These are phyloP conservation scores for Daucus carota DNA, from an alignment of 129 eudicot genomes.

Conservation along the genomic window DNA sequence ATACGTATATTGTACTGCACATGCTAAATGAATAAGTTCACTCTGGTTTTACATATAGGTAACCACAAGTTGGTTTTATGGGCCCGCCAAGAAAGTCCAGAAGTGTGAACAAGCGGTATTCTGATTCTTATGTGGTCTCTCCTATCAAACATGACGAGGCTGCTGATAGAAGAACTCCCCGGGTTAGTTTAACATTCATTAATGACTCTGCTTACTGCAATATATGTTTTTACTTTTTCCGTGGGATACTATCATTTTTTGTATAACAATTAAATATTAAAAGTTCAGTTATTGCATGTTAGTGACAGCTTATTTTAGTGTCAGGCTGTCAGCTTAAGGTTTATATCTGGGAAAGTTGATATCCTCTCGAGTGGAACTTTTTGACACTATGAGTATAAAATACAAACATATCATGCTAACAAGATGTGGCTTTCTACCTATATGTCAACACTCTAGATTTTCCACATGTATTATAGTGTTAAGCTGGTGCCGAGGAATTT, in stretches of 20 bases:
- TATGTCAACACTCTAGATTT: background rate
- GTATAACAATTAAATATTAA: background rate
- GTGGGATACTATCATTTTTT: background rate
- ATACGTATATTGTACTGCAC: background rate
- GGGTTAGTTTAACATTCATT: slow-evolving; percentile 19
- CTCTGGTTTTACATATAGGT: background rate
- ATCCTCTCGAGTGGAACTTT: background rate
- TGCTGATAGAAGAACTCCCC: slow-evolving; percentile 27
- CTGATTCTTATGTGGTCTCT: slow-evolving; percentile 32
- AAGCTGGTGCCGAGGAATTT: background rate
- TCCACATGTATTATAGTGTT: background rate
- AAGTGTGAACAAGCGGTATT: slow-evolving; percentile 47
- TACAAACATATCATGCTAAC: background rate
- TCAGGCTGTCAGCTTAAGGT: background rate
- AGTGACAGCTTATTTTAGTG: background rate
- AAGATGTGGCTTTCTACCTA: background rate
- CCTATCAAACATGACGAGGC: slow-evolving; percentile 34
- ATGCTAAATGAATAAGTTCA: background rate
- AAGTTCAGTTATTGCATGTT: background rate
- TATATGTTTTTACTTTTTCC: background rate
- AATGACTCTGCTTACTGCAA: background rate
- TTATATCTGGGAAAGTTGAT: background rate
- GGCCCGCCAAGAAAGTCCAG: slow-evolving; percentile 55
- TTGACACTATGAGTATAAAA: background rate
- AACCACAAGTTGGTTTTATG: slow-evolving; percentile 23